Percentiles rank a stretch among this genome's conserved stretches.
These are phyloP conservation scores for Protoeuglena noctilucae DNA, from an alignment of 139 green algal species.

Conservation along the genomic window DNA sequence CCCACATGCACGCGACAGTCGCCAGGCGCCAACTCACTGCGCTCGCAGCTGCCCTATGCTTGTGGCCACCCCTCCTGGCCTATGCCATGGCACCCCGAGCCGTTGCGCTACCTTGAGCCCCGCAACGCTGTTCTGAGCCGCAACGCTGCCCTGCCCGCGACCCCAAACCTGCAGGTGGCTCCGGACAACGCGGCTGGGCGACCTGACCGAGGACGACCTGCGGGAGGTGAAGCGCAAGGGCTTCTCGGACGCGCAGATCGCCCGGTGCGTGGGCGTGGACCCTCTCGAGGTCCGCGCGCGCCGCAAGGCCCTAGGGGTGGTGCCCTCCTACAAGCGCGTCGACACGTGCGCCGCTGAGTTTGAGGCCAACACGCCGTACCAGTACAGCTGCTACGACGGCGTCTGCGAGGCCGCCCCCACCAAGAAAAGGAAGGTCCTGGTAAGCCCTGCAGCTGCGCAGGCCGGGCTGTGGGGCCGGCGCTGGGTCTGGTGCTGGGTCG, in stretches of 20 bases:
- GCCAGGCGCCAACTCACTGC: too few species aligned
- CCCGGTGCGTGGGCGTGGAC: constrained; percentile 17
- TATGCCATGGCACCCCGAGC: too few species aligned
- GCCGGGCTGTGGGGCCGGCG: too few species aligned
- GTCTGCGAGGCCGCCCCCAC: constrained; percentile 61
- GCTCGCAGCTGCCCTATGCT: too few species aligned
- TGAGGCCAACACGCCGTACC: constrained; percentile 91
- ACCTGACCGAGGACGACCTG: constrained; percentile 59
- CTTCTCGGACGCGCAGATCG: constrained; percentile 86
- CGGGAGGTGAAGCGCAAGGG: constrained; percentile 63
- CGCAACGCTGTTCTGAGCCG: too few species aligned
- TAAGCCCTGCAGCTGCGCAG: too few species aligned
- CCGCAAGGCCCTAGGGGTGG: constrained; percentile 51
- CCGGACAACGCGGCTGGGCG: constrained; percentile 35
- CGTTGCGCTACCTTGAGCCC: too few species aligned
- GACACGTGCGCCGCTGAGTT: constrained; percentile 99
- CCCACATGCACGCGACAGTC: too few species aligned
- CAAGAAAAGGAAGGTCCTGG: constrained; percentile 38
- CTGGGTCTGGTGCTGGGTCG: too few species aligned
- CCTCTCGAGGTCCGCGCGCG: constrained; percentile 34
- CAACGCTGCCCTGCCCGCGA: too few species aligned
- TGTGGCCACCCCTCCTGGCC: too few species aligned
- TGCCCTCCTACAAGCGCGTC: constrained; percentile 82
- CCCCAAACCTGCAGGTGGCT: too few species aligned
- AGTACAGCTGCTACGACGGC: constrained; percentile 61